Evolutionary conservation across 441 rosid genomes (phyloP).

Genomic region (Eruca vesicaria): DNA sequence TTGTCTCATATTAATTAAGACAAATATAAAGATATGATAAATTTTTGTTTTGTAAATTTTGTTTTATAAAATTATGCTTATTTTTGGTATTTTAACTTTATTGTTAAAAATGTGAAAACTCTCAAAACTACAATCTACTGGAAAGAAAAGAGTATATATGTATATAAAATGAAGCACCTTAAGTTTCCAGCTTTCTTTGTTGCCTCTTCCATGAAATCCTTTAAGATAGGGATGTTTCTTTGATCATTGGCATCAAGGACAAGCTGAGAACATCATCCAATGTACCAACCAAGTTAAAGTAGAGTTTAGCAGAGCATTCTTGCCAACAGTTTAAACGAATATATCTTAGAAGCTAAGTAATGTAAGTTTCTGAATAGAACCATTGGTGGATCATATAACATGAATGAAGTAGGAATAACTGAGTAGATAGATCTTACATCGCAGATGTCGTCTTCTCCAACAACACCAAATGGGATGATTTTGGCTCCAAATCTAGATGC

Average conservation of each 20-base stretch:
- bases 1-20: not conserved
- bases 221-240: conserved; percentile 63
- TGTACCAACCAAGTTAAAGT: not conserved
- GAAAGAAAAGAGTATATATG: not conserved
- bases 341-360: not conserved
- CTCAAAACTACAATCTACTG: not conserved
- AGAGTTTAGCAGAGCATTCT: not conserved
- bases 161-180: conserved; percentile 44
- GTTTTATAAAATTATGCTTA: no score
- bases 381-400: not conserved
- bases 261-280: conserved; percentile 42
- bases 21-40: no score
- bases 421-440: conserved; percentile 39
- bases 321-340: not conserved
- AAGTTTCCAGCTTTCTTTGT: conserved; percentile 36
- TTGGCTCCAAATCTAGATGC: conserved; percentile 74
- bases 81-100: no score
- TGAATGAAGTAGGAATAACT: no score
- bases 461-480: conserved; percentile 71
- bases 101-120: not conserved
- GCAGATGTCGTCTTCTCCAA: conserved; percentile 73
- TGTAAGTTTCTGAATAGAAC: not conserved
- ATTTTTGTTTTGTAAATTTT: not conserved
- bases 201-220: conserved; percentile 34
- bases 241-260: conserved; percentile 66